Conservation (phyloP, 2,329 filamentous ascomycete genomes). For the Botrytis paeoniae region DNA sequence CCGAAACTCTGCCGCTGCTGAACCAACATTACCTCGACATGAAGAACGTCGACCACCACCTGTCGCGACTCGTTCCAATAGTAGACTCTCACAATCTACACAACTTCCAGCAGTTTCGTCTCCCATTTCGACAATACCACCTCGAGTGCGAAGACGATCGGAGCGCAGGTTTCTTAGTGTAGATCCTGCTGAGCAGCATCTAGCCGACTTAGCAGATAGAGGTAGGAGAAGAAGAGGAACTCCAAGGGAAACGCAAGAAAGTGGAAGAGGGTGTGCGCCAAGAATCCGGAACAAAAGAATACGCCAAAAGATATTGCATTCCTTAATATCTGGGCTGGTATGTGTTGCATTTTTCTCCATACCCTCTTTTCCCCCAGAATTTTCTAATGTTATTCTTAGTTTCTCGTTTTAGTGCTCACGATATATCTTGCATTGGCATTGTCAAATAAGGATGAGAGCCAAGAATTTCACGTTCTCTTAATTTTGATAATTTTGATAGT, state of each 20-base stretch:
- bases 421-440: slow-evolving; percentile 65
- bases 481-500: slow-evolving; percentile 73
- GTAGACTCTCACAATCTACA: slow-evolving; percentile 21
- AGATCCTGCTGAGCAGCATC: slow-evolving; percentile 49
- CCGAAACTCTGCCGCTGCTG: slow-evolving; percentile 18
- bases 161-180: slow-evolving; percentile 40
- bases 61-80: slow-evolving; percentile 25
- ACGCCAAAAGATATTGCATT: slow-evolving; percentile 55
- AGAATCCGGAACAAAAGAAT: slow-evolving; percentile 53
- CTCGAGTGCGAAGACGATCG: slow-evolving; percentile 24
- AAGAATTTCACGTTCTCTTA: slow-evolving; percentile 76
- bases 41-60: slow-evolving; percentile 11
- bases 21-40: slow-evolving; percentile 2
- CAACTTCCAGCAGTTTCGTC: slow-evolving; percentile 20
- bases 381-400: slow-evolving; percentile 26
- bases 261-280: slow-evolving; percentile 42
- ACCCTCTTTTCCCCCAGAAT: background rate
- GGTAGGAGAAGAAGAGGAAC: slow-evolving; percentile 41
- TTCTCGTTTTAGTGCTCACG: slow-evolving; percentile 32
- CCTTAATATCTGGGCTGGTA: slow-evolving; percentile 58
- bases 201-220: slow-evolving; percentile 46
- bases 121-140: slow-evolving; percentile 23
- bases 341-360: background rate
- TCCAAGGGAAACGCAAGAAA: slow-evolving; percentile 27
- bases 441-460: slow-evolving; percentile 58